Conservation (phyloP, 345 rosid genomes). For the Schrenkiella parvula region DNA sequence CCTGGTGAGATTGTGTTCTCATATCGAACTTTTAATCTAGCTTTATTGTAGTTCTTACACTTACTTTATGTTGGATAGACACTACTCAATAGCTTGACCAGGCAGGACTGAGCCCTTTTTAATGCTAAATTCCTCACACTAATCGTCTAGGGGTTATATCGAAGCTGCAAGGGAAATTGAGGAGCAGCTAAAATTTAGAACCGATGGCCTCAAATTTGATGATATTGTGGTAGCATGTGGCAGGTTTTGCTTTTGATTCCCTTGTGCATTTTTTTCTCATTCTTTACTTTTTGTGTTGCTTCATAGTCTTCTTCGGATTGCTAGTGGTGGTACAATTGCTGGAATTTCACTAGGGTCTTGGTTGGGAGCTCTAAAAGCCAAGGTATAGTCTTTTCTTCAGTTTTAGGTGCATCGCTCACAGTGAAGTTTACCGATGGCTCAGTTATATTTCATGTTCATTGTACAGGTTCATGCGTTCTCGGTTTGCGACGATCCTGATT, state of each 20-base stretch:
- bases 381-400: slow-evolving; percentile 39
- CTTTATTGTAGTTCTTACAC: neutral
- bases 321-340: slow-evolving; percentile 87
- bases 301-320: slow-evolving; percentile 18
- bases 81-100: neutral
- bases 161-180: slow-evolving; percentile 88
- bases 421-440: neutral
- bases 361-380: slow-evolving; percentile 74
- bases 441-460: slow-evolving; percentile 3
- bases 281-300: neutral
- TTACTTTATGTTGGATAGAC: neutral
- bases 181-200: slow-evolving; percentile 53
- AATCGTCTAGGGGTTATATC: slow-evolving; percentile 70
- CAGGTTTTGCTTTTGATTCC: slow-evolving; percentile 54
- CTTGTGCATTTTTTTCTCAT: neutral
- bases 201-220: slow-evolving; percentile 52
- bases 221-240: slow-evolving; percentile 95
- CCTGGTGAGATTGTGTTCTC: slow-evolving; percentile 61
- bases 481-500: slow-evolving; percentile 90
- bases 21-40: neutral
- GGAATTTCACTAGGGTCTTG: slow-evolving; percentile 81
- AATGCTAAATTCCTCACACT: neutral
- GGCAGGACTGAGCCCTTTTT: neutral
- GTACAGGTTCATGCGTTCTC: slow-evolving; percentile 88
- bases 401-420: neutral